Evolutionary conservation across 768 basidiomycete species (phyloP).

Genomic region (Lyophyllum semitale): DNA sequence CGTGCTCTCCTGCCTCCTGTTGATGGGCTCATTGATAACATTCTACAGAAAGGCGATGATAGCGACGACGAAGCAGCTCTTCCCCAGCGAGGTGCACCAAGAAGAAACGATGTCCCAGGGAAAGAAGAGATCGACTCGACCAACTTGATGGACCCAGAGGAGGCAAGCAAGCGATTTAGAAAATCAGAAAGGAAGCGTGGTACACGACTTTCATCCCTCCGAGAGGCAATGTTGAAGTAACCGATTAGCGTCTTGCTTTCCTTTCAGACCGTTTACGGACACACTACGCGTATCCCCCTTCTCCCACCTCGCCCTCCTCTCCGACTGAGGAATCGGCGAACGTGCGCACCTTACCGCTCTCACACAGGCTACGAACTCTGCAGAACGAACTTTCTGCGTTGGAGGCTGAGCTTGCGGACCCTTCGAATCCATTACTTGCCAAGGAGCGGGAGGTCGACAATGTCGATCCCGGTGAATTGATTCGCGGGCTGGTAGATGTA

Average conservation of each 20-base stretch:
- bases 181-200: conserved; percentile 68
- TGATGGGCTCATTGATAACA: conserved; percentile 6
- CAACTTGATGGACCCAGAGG: conserved; percentile 61
- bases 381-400: conserved; percentile 80
- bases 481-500: conserved; percentile 77
- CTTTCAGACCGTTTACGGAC: conserved; percentile 50
- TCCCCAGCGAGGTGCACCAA: conserved; percentile 38
- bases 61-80: conserved; percentile 64
- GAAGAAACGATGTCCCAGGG: conserved; percentile 39
- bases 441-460: conserved; percentile 61
- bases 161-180: conserved; percentile 70
- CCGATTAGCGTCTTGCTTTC: not conserved
- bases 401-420: conserved; percentile 82
- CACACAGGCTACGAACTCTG: conserved; percentile 62
- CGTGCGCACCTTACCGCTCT: conserved; percentile 45
- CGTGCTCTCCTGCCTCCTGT: conserved; percentile 6
- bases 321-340: conserved; percentile 36
- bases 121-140: conserved; percentile 73
- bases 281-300: conserved; percentile 71
- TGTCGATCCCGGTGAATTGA: conserved; percentile 73
- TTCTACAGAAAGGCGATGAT: conserved; percentile 56
- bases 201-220: conserved; percentile 21
- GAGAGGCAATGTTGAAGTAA: not conserved
- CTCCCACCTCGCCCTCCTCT: conserved; percentile 53
- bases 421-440: conserved; percentile 67